Conservation (phyloP, 2,329 filamentous ascomycete species). For the Ceratocystis ficicola region DNA sequence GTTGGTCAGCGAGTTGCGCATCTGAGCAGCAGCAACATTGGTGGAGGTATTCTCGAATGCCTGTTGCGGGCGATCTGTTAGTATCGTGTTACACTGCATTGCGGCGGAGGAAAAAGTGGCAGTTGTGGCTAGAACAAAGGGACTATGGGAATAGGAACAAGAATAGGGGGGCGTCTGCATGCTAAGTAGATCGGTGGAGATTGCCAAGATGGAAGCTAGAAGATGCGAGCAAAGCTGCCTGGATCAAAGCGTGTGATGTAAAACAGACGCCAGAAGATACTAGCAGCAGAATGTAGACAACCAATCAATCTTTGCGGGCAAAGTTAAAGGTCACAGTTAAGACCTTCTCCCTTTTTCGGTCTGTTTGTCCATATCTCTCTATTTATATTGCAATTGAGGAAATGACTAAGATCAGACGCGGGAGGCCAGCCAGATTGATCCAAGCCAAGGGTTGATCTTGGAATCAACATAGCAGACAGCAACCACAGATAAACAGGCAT, state of each 20-base stretch:
- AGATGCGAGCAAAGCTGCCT: neutral
- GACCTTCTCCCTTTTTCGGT: too few species aligned
- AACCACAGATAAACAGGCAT: too few species aligned
- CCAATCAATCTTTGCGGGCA: too few species aligned
- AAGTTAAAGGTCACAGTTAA: too few species aligned
- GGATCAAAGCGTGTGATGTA: too few species aligned
- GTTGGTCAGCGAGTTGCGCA: slow-evolving; percentile 93
- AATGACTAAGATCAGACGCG: too few species aligned
- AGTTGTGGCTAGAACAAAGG: neutral
- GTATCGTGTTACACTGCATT: neutral
- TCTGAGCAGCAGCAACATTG: slow-evolving; percentile 93
- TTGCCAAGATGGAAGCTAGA: neutral
- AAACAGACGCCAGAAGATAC: neutral
- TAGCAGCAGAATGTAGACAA: neutral
- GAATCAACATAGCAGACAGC: too few species aligned
- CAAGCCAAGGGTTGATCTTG: too few species aligned
- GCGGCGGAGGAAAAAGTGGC: neutral
- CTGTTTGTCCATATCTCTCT: too few species aligned
- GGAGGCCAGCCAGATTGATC: too few species aligned
- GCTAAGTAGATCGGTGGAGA: neutral
- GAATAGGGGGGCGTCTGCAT: neutral
- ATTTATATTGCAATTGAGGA: too few species aligned
- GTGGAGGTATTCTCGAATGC: slow-evolving; percentile 99
- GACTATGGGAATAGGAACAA: neutral
- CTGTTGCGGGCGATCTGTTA: slow-evolving; percentile 35